These are phyloP conservation scores for Phaffia rhodozyma DNA, from an alignment of 1,284 basidiomycete species.

Conservation along the genomic window DNA sequence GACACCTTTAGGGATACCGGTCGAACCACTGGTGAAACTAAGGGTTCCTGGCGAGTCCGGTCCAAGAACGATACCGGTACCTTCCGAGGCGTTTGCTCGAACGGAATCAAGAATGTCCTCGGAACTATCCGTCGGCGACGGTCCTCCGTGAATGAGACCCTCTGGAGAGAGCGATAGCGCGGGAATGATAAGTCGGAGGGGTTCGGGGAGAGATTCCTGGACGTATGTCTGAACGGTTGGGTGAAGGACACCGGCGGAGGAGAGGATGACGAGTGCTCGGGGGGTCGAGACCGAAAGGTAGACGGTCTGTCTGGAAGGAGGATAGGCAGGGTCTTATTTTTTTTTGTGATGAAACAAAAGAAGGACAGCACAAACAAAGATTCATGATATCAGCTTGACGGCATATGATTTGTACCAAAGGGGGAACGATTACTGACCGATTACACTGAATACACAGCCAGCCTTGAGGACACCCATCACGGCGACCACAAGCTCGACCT, in stretches of 20 bases:
- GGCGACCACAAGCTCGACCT: slow-evolving; percentile 91
- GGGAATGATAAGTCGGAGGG: slow-evolving; percentile 83
- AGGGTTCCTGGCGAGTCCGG: slow-evolving; percentile 92
- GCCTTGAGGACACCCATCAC: slow-evolving; percentile 96
- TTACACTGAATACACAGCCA: slow-evolving; percentile 94
- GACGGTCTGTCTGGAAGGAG: slow-evolving; percentile 83
- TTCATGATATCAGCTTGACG: not conserved
- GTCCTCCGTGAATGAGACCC: slow-evolving; percentile 58
- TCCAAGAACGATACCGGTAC: slow-evolving; percentile 74
- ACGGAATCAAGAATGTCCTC: slow-evolving; percentile 32
- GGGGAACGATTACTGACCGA: slow-evolving; percentile 47
- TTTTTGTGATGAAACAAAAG: not conserved
- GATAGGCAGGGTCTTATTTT: slow-evolving; percentile 84
- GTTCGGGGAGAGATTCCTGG: slow-evolving; percentile 51
- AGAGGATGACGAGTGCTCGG: slow-evolving; percentile 82
- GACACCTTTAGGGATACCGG: slow-evolving; percentile 97
- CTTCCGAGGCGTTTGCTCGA: slow-evolving; percentile 26
- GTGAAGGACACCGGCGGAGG: slow-evolving; percentile 74
- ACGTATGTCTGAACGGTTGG: slow-evolving; percentile 79
- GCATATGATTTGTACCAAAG: not conserved
- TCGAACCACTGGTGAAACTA: slow-evolving; percentile 94
- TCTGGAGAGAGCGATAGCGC: slow-evolving; percentile 62
- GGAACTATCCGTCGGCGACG: slow-evolving; percentile 19
- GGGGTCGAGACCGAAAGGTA: slow-evolving; percentile 91
- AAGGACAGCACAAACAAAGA: slow-evolving; percentile 15